A percentile compares a stretch with the other conserved stretches of the same genome.
phyloP scores from a whole-genome alignment of 208 protist genomes.

The Endotrypanum monterogeii region DNA sequence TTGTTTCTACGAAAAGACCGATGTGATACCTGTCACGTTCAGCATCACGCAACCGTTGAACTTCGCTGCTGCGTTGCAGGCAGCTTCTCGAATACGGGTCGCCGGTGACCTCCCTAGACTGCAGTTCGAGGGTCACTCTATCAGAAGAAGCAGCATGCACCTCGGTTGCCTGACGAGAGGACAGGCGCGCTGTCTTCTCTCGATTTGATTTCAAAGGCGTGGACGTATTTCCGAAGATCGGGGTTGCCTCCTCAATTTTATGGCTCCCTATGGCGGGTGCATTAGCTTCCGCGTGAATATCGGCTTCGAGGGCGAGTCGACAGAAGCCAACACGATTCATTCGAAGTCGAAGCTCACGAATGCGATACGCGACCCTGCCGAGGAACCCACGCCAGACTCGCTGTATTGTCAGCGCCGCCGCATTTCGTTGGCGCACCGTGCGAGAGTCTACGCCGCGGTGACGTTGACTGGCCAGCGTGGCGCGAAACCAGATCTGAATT shows the following conservation, averaged over 20 bases:
- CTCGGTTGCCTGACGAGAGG: too few relatives aligned
- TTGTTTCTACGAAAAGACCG: conserved; percentile 46
- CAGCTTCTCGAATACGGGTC: conserved; percentile 34
- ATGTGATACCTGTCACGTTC: conserved; percentile 68
- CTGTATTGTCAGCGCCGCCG: conserved; percentile 62
- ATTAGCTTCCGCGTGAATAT: not conserved
- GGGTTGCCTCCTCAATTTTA: not conserved
- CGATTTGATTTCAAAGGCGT: not conserved
- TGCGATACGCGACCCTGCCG: conserved; percentile 41
- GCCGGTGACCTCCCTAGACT: not conserved
- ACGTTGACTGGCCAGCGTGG: conserved; percentile 30
- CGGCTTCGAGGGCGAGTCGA: not conserved
- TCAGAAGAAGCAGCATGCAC: not conserved
- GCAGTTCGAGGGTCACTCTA: not conserved
- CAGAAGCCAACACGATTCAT: conserved; percentile 8
- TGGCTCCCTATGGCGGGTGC: not conserved
- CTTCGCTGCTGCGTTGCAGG: conserved; percentile 21
- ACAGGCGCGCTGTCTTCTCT: not conserved
- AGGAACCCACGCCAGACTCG: conserved; percentile 63
- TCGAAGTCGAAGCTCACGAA: conserved; percentile 40
- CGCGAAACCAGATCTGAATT: conserved; percentile 66
- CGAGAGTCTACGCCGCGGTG: conserved; percentile 48
- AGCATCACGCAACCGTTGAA: conserved; percentile 31
- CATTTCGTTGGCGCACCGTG: conserved; percentile 28
- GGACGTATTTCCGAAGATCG: not conserved